A percentile compares a stretch with the other conserved stretches of the same genome.
Conservation (phyloP, 2,329 filamentous ascomycete species). For the Fusarium tuaranense region DNA sequence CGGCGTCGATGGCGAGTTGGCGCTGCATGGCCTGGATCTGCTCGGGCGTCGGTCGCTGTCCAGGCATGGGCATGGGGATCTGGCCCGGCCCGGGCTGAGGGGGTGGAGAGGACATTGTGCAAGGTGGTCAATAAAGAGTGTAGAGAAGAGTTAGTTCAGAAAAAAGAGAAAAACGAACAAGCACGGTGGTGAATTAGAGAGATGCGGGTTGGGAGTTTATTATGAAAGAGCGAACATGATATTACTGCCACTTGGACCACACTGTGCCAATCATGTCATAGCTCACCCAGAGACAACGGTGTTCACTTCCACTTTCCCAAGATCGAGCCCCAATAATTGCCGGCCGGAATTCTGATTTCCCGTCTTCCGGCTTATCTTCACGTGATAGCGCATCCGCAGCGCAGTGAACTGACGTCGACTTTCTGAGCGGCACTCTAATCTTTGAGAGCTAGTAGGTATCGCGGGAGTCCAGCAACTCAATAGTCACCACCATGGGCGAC, state of each 20-base stretch:
- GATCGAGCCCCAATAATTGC: constrained; percentile 24
- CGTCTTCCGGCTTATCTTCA: constrained; percentile 37
- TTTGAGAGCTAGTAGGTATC: background rate
- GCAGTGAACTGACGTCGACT: background rate
- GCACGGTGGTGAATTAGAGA: constrained; percentile 24
- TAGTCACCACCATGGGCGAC: constrained; percentile 71
- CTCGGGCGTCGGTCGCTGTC: constrained; percentile 77
- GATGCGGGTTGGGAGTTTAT: constrained; percentile 25
- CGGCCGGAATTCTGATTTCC: constrained; percentile 46
- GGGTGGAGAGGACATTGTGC: constrained; percentile 47
- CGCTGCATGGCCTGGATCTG: constrained; percentile 88
- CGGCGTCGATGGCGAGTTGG: constrained; percentile 84
- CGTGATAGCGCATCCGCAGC: constrained; percentile 27
- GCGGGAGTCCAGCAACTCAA: constrained; percentile 1
- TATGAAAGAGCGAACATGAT: constrained; percentile 34
- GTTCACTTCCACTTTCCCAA: constrained; percentile 48
- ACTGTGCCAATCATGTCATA: constrained; percentile 42
- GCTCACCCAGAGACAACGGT: constrained; percentile 48
- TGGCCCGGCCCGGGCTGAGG: constrained; percentile 44
- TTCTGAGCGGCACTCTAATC: background rate
- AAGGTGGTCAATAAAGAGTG: constrained; percentile 17
- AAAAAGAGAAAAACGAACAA: constrained; percentile 21
- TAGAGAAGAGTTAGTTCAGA: constrained; percentile 22
- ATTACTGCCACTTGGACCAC: constrained; percentile 40
- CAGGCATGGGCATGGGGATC: constrained; percentile 51